Evolutionary conservation across 345 rosid genomes (phyloP), one percentile per base, ranked within the genome.

Genomic region (Gossypium bickii): DNA sequence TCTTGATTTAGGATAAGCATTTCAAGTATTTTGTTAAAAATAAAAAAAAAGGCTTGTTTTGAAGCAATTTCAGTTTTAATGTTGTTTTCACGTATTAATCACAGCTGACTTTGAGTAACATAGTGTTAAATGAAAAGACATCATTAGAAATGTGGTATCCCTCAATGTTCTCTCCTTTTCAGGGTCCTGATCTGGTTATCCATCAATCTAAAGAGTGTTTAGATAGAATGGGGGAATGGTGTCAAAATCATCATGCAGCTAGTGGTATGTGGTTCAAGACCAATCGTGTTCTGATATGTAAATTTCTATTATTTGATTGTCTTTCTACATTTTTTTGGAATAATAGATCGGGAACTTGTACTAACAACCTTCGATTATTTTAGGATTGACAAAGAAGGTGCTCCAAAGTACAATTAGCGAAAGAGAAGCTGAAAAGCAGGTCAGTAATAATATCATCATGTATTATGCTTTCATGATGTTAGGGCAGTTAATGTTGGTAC

Each of bases 131-230:
- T 5, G 71, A 25, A 53, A 61, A 51, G 44, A 65, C 27, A 15
- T 60, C 3, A 24, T 64, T 55, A 16, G 52, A 13, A 41, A n/a
- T 55, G 66, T 44, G 41, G 3, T 76, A 29, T 38, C 70, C 61
- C 38, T n/a, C 5, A 48, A 51, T 72, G 10, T 68, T 57, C 66
- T 78, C 75, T 72, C 16, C 84, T 48, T 57, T 34, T 53, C 67
- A 94, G 97, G 98, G 99, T 77, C 98, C 99, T 73, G 91, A 91
- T 82, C 72, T 92, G 80, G 97, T 92, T 76, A 82, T 94, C 78
- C 90, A 91, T 86, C 99, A 94, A 80, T 81, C 85, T 17, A 82
- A 84, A 77, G 92, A 90, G 59, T 92, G 97, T 70, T 43, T 94
- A 74, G 91, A 89, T 77, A 75, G 83, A 76, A 92, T 92, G 97